A percentile compares a stretch with the other conserved stretches of the same genome.
phyloP scores from a whole-genome alignment of 1,284 basidiomycete species.

The Malassezia caprae region DNA sequence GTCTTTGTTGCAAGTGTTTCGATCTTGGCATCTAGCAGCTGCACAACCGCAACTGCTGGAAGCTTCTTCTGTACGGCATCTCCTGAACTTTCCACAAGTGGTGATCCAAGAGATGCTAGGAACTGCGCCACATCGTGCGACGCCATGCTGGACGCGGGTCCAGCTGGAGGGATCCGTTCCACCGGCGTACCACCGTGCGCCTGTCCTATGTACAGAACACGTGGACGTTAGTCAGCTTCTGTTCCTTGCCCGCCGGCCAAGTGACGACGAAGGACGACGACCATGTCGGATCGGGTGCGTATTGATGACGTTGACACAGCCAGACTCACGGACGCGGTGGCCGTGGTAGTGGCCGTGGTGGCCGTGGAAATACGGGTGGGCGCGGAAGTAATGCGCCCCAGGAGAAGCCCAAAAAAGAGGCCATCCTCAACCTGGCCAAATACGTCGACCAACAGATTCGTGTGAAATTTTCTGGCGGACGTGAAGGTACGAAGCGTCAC shows the following conservation, averaged over 20 bases:
- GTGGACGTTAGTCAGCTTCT: constrained; percentile 9
- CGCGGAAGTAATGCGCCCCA: constrained; percentile 1
- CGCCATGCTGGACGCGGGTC: constrained; percentile 2
- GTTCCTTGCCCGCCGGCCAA: background rate
- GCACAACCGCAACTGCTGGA: constrained; percentile 4
- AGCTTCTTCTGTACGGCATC: background rate
- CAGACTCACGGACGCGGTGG: constrained; percentile 1
- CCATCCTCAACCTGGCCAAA: constrained; percentile 87
- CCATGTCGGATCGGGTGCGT: constrained; percentile 17
- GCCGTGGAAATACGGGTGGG: constrained; percentile 3
- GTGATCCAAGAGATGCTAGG: constrained; percentile 15
- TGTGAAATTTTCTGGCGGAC: constrained; percentile 91
- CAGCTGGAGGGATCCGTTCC: background rate
- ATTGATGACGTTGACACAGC: background rate
- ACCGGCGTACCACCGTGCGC: background rate
- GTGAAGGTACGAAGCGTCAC: constrained; percentile 61
- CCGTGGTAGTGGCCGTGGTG: constrained; percentile 15
- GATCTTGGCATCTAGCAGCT: constrained; percentile 11
- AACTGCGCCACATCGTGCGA: constrained; percentile 10
- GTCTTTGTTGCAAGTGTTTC: background rate
- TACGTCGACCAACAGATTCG: constrained; percentile 83
- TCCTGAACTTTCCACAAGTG: background rate
- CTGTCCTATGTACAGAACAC: background rate
- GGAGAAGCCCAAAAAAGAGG: constrained; percentile 84
- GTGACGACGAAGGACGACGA: background rate